Evolutionary conservation across 371 early-diverging fungal species (phyloP), one percentile per base, ranked within the genome.

Genomic region (Coemansia sp.): DNA sequence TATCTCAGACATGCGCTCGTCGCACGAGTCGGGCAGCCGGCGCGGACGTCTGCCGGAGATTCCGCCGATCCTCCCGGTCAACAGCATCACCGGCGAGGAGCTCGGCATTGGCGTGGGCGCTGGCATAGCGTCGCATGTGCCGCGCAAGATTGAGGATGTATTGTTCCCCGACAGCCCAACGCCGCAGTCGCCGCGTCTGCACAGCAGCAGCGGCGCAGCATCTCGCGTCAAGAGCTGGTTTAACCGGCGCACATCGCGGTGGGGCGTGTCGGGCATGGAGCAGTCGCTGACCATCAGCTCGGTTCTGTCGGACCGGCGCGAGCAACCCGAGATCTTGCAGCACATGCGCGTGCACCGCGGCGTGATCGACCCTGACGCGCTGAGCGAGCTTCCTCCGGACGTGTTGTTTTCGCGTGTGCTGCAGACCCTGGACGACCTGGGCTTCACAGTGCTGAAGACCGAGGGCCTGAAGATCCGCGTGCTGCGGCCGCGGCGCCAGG

Each of bases 261-360:
- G 72, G 71, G 69, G 71, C 62, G 62, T 50, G 21, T 37, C 58
- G 2, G 54, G 58, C 23, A 40, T 61, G 60, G 70, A 71, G 16
- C 77, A 71, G 63, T 69, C 71, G 12, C 54, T 68, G 51, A 57
- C 80, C 7, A 75, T 75, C 5, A 54, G 71, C 40, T 64, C 77
- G 8, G 72, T 75, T 4, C 65, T 75, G 23, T 26, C 74, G 18
- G 77, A 71, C 30, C 39, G 54, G 52, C 72, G 68, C 65, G 80
- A 80, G 20, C 70, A 74, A 59, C 78, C 81, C 16, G 75, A 81
- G 67, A 80, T 81, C 25, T 64, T 81, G 40, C 81, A 77, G 51
- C 77, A 90, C 72, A 83, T 93, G 67, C 87, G 89, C 26, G 84
- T 84, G 23, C 91, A 92, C 73, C 88, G 89, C 59, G 93, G 93